Conservation (phyloP, 129 eudicot genomes). For the Solidago caesia region DNA sequence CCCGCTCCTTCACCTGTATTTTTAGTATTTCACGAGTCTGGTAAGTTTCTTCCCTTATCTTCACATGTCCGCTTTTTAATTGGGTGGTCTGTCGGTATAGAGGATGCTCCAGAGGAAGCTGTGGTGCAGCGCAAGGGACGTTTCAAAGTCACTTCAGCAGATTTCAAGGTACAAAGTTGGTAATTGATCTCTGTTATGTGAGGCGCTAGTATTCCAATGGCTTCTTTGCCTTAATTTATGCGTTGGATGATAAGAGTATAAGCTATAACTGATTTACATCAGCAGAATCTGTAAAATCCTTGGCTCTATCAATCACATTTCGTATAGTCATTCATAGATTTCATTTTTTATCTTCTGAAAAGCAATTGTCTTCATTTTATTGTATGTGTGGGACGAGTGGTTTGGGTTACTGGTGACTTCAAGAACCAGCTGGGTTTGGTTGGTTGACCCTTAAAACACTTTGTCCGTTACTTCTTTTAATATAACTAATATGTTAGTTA, state of each 20-base stretch:
- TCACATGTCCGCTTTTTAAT: background rate
- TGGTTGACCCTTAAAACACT: no score
- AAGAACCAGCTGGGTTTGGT: no score
- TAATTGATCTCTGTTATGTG: conserved; percentile 9
- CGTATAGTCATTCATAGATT: background rate
- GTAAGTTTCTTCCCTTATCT: background rate
- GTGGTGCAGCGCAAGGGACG: conserved; percentile 84
- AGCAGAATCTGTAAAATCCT: background rate
- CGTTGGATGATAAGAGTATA: background rate
- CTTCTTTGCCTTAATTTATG: background rate
- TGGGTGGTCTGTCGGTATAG: conserved; percentile 42
- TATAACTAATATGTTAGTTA: no score
- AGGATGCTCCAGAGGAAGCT: conserved; percentile 76
- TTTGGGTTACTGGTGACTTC: no score
- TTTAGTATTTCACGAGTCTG: conserved; percentile 16
- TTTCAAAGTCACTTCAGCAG: conserved; percentile 87
- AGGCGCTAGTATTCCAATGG: background rate
- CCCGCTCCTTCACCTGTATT: conserved; percentile 9
- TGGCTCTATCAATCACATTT: background rate
- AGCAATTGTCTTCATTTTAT: background rate
- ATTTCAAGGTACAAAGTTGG: conserved; percentile 33
- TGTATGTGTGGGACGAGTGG: background rate
- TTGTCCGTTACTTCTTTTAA: no score
- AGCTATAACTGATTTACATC: conserved; percentile 1
- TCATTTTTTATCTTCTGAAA: background rate